Conservation (phyloP, 257 asterid species). For the Dorcoceras hygrometricum region DNA sequence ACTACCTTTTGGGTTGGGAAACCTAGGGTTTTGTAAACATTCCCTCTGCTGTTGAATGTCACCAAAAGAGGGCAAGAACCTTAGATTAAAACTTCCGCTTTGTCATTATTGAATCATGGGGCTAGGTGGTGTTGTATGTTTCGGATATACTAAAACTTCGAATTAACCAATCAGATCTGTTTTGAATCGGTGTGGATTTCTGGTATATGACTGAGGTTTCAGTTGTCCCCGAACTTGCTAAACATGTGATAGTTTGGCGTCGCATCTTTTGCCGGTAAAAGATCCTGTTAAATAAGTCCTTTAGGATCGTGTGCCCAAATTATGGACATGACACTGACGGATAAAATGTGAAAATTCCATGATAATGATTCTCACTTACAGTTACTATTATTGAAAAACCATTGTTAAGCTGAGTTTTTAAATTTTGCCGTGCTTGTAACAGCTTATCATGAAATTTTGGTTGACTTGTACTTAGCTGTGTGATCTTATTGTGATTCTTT, state of each 20-base stretch:
- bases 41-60: not conserved
- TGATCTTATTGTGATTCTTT: slow-evolving; percentile 6
- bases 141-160: not conserved
- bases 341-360: not conserved
- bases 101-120: not conserved
- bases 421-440: not conserved
- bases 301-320: not conserved
- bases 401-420: not conserved
- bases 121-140: not conserved
- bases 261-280: not conserved
- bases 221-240: not conserved
- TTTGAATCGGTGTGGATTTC: not conserved
- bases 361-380: not conserved
- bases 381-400: not conserved
- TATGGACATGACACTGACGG: not conserved
- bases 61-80: not conserved
- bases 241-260: not conserved
- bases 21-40: not conserved
- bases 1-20: not conserved
- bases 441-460: slow-evolving; percentile 1
- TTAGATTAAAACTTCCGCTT: not conserved
- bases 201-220: not conserved
- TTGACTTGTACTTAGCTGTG: not conserved
- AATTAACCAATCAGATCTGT: not conserved
- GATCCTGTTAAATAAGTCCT: not conserved